A percentile compares a stretch with the other conserved stretches of the same genome.
These are phyloP conservation scores for Rhododendron simsii DNA, from an alignment of 148 eudicot species.

Conservation along the genomic window DNA sequence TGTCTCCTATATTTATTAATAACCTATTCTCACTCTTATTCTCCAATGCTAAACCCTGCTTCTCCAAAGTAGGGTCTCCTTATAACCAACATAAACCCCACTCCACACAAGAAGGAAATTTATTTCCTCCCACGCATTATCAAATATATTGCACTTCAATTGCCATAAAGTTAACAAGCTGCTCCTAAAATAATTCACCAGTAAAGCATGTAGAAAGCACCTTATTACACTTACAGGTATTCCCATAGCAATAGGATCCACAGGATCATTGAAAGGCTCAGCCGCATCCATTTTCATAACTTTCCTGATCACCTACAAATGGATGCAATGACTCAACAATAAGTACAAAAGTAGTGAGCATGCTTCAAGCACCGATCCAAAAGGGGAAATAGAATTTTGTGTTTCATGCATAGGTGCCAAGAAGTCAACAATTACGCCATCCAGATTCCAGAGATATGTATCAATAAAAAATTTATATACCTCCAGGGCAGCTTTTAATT, in stretches of 20 bases:
- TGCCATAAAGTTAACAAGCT: not conserved
- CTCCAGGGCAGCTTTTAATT: constrained; percentile 54
- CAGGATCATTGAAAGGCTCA: constrained; percentile 66
- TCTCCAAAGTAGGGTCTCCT: not conserved
- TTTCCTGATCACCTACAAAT: constrained; percentile 49
- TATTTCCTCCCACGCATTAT: not conserved
- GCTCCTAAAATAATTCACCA: not conserved
- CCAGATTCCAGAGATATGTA: not conserved
- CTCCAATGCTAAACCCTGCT: not conserved
- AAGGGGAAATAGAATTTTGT: not conserved
- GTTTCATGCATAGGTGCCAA: not conserved
- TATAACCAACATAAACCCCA: not conserved
- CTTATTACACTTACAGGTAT: constrained; percentile 50
- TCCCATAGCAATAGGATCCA: constrained; percentile 55
- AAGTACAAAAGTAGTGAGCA: not conserved
- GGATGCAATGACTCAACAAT: not conserved
- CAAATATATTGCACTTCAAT: not conserved
- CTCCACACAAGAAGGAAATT: too few species aligned
- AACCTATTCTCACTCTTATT: not conserved
- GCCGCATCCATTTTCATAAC: constrained; percentile 75
- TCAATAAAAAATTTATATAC: constrained; percentile 25
- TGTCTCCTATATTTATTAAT: not conserved
- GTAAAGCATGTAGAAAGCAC: not conserved
- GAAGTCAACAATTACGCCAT: not conserved
- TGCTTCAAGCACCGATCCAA: not conserved